Base-by-base conservation (phyloP, 805 yeast genomes). In the Jamesozyma hellenica region DNA sequence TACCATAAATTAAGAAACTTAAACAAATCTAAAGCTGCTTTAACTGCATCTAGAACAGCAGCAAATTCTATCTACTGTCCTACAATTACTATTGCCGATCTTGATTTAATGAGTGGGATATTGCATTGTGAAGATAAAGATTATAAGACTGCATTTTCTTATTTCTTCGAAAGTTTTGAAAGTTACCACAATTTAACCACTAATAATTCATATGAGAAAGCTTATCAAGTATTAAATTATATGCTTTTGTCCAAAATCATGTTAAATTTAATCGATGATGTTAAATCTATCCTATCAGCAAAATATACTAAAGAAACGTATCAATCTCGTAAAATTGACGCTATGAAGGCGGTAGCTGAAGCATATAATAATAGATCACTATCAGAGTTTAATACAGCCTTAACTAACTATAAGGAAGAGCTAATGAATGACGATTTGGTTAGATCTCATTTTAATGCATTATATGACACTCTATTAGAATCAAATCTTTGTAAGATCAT, bases 41-140 rank as follows among this genome's bases (percentile, higher is more conserved):
- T 92, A 52, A 87, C 97, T 2, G 79, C 94, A 35, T 96, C 98
- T 2, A 76, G 97, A 62, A 92, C 98, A 0, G 82, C 94, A 3
- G 98, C 98, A n/a, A 94, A 92, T 61, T 75, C 96, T 17, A 85
- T 92, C 38, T 94, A 88, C 66, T 84, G 95, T 53, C 95, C 97
- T 9, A 83, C 96, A n/a, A 68, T 79, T 38, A 72, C 82, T 51
- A 95, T 92, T 64, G 97, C 97, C 1, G 95, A 87, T 57, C 72
- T 92, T 40, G 99, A 92, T 60, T 75, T 85, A 65, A 87, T 90
- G 80, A 80, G 94, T 58, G 98, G 99, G 51, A 79, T 90, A 41
- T 72, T 92, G 46, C 94, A 90, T 65, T 95, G 96, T 29, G 96
- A 92, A 63, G 97, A 92, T 53, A 84, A 84, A 60, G 99, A 92